Evolutionary conservation across 176 grass and related monocot species (phyloP), one percentile per base, ranked within the genome.

Genomic region (Zoysia pacifica): DNA sequence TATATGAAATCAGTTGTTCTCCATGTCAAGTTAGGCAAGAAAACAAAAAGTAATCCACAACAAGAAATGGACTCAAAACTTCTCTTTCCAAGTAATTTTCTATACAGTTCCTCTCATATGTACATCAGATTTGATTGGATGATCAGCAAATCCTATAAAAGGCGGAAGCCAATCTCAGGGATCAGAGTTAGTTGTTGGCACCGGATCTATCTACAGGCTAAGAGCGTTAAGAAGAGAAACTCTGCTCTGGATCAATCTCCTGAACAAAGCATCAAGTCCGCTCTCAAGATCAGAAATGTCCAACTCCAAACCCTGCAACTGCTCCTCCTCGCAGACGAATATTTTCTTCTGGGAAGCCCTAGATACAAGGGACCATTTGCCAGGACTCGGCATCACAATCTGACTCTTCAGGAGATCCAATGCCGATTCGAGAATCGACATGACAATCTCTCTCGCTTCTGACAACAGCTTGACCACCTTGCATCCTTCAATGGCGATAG

Each of bases 301-400:
- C 35, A 37, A 39, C 11, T 38, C 61, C 59, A 62, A 62, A 2
- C 1, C 59, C 61, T 64, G 61, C 61, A 64, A 64, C 13, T 64
- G 61, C 36, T 64, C 11, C 61, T 39, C 61, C 9, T 62, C 9
- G 61, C 61, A 64, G 35, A 39, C 11, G 39, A 64, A 2, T 39
- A 28, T 38, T 64, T 39, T 64, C 61, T 64, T 62, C 9, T 62
- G 19, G 59, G 40, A 65, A 40, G 62, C 11, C 11, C 15, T 83
- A 2, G 75, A 88, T 45, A 88, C 61, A 44, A 79, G 12, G 49
- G 80, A 74, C 69, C 86, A 79, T 46, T 70, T 83, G 80, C 62
- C 28, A 52, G 60, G 2, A 54, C 63, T 69, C 2, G 62, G 43
- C 18, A 48, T 74, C 10, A 6, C 71, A 67, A 70, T 74, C 62